Evolutionary conservation across 768 basidiomycete genomes (phyloP).

Genomic region (Suillus tomentosus): DNA sequence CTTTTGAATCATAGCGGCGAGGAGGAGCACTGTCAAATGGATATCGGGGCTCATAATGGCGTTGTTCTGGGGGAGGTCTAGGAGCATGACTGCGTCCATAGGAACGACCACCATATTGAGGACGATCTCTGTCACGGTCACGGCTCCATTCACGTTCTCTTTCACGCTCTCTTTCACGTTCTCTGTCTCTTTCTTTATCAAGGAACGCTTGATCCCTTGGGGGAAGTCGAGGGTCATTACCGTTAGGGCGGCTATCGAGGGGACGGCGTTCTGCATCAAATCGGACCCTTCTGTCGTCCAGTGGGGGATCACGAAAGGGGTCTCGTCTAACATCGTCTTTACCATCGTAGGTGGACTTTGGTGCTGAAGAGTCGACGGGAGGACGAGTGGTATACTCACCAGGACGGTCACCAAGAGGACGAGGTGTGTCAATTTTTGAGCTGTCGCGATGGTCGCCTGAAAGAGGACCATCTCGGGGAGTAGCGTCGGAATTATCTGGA

Average conservation of each 20-base stretch:
- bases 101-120: constrained; percentile 39
- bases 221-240: constrained; percentile 21
- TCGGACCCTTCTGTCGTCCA: constrained; percentile 33
- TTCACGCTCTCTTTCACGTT: constrained; percentile 34
- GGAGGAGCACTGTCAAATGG: constrained; percentile 32
- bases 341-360: constrained; percentile 25
- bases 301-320: constrained; percentile 24
- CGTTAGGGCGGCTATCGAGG: constrained; percentile 20
- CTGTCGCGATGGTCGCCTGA: constrained; percentile 11
- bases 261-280: constrained; percentile 27
- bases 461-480: constrained; percentile 11
- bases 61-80: constrained; percentile 46
- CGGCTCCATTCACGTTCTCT: constrained; percentile 30
- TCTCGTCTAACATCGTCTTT: constrained; percentile 34
- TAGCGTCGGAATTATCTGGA: constrained; percentile 19
- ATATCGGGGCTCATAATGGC: constrained; percentile 51
- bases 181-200: constrained; percentile 39
- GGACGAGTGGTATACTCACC: constrained; percentile 34
- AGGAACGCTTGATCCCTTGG: constrained; percentile 34
- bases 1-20: constrained; percentile 36
- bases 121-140: constrained; percentile 37
- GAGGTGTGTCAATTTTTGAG: constrained; percentile 16
- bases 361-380: constrained; percentile 25
- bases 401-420: constrained; percentile 22
- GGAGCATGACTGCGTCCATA: constrained; percentile 43